Base-by-base conservation (phyloP, 257 asterid species). In the Lantana camara region DNA sequence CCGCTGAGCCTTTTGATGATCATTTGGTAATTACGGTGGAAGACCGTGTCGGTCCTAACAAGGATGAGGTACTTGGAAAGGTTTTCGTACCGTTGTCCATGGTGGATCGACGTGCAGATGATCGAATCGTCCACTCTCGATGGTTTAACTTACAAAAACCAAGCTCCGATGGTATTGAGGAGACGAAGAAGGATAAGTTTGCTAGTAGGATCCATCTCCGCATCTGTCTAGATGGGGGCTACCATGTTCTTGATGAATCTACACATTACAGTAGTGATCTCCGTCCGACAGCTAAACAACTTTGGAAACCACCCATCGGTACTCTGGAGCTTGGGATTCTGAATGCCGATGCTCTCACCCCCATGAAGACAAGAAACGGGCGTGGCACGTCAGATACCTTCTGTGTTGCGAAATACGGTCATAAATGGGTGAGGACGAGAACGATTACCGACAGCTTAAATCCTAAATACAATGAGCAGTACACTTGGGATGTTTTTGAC, bases 1-100 rank as follows among this genome's bases (percentile, higher is more conserved):
- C 97, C 56, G 90, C 98, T 46, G 98, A 92, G 27, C 98, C 98
- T 9, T 89, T 92, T 11, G 98, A 92, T 27, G 97, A 89, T 64
- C 86, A 80, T 70, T 73, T 92, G 48, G 48, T 79, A 6, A 76
- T 92, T 23, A 49, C 89, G n/a, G 89, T 89, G 15, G 98, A 92
- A 67, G 97, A 87, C 59, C 93, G 81, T 15, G 63, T 78, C 45
- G 96, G 82, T 48, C 88, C 90, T 5, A 85, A 79, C 69, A 85
- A 80, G 61, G 93, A 83, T 27, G 96, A 89, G 77, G 69, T 40
- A 67, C 80, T 87, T 51, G 98, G 98, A 14, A 72, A 32, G 77
- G 80, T 77, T 41, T 64, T 66, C 54, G 80, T 92, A 66, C 97
- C 97, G 34, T 65, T 92, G 64, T 55, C 78, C 35, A 45, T 69